These are phyloP conservation scores for Penicillium chermesinum DNA, from an alignment of 495 filamentous ascomycete genomes.

Conservation along the genomic window DNA sequence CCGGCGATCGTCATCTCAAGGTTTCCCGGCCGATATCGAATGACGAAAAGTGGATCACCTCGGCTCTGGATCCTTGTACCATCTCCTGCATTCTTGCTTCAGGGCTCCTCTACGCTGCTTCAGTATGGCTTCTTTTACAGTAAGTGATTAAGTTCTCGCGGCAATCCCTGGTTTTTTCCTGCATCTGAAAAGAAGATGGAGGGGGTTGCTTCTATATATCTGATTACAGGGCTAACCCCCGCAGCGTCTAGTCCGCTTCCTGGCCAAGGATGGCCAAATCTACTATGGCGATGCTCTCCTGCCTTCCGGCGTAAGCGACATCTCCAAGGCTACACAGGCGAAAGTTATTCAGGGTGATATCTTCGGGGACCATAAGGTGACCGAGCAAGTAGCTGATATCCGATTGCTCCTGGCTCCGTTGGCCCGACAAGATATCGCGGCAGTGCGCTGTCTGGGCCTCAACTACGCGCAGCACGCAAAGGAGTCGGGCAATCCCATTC, in stretches of 20 bases:
- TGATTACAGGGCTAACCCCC: neutral
- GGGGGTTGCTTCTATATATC: too few species aligned
- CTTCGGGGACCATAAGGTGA: constrained; percentile 66
- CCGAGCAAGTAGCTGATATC: constrained; percentile 62
- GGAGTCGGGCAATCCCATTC: constrained; percentile 70
- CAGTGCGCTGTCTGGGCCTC: constrained; percentile 73
- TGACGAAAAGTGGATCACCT: constrained; percentile 1
- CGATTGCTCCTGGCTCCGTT: constrained; percentile 64
- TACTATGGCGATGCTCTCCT: constrained; percentile 86
- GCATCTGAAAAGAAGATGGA: too few species aligned
- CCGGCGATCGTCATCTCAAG: constrained; percentile 7
- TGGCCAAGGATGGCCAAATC: constrained; percentile 65
- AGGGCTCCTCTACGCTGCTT: neutral
- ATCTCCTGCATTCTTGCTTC: neutral
- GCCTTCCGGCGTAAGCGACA: constrained; percentile 59
- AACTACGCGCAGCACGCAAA: constrained; percentile 80
- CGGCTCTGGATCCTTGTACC: neutral
- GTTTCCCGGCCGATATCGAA: constrained; percentile 22
- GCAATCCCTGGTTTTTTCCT: neutral
- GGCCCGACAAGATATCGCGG: constrained; percentile 60
- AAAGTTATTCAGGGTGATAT: constrained; percentile 67
- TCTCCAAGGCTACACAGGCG: constrained; percentile 61
- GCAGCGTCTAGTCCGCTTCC: constrained; percentile 74
- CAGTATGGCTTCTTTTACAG: constrained; percentile 8
- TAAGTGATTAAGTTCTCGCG: constrained; percentile 1